Evolutionary conservation across 1,139 yeast genomes (phyloP).

Genomic region (Suhomyces chickasaworum): DNA sequence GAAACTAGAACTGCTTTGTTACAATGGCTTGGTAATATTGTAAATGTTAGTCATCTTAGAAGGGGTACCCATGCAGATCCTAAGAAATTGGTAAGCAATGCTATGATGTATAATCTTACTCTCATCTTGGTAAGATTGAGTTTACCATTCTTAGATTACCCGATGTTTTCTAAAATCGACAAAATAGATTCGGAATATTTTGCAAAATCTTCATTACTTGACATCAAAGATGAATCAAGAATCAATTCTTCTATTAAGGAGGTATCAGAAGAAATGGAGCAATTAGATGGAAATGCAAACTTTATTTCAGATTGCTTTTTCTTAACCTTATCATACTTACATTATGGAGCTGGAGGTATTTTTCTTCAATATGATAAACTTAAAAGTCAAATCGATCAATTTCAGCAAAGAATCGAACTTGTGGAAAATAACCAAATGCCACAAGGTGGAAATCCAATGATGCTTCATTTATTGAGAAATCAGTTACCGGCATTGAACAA

Average conservation of each 20-base stretch:
- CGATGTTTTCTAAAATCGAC: slow-evolving; percentile 61
- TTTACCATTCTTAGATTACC: slow-evolving; percentile 78
- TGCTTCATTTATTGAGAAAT: slow-evolving; percentile 31
- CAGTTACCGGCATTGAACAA: slow-evolving; percentile 52
- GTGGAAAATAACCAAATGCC: slow-evolving; percentile 33
- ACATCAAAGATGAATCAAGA: slow-evolving; percentile 79
- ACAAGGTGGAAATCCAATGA: slow-evolving; percentile 33
- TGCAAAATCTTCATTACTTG: slow-evolving; percentile 54
- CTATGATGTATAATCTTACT: slow-evolving; percentile 78
- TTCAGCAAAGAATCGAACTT: slow-evolving; percentile 53
- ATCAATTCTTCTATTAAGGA: slow-evolving; percentile 75
- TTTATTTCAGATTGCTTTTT: slow-evolving; percentile 89
- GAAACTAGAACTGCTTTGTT: slow-evolving; percentile 64
- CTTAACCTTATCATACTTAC: slow-evolving; percentile 73
- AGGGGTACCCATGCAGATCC: slow-evolving; percentile 83
- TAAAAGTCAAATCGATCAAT: slow-evolving; percentile 52
- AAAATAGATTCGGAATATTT: slow-evolving; percentile 72
- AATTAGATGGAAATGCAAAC: slow-evolving; percentile 49
- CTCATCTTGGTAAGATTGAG: slow-evolving; percentile 69
- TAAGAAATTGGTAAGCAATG: slow-evolving; percentile 70
- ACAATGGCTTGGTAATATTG: slow-evolving; percentile 67
- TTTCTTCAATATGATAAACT: slow-evolving; percentile 58
- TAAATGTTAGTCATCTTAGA: slow-evolving; percentile 82
- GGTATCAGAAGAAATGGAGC: slow-evolving; percentile 56
- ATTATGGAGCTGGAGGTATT: slow-evolving; percentile 88